Conservation (phyloP, 2,329 filamentous ascomycete genomes). For the Scytalidium lignicola region DNA sequence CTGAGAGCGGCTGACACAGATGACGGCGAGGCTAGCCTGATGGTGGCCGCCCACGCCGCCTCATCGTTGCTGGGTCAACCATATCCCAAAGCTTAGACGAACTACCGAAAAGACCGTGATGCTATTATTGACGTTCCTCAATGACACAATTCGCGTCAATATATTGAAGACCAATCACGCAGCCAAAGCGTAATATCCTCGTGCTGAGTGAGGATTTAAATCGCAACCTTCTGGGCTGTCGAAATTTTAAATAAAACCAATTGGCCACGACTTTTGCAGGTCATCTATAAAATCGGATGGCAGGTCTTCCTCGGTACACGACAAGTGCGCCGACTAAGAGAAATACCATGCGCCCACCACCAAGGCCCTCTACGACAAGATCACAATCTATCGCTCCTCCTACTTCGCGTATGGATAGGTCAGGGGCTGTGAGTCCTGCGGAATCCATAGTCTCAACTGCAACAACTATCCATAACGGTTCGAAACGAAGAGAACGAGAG, state of each 20-base stretch:
- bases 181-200: not conserved
- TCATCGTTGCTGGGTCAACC: not conserved
- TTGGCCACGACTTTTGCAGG: not conserved
- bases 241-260: not conserved
- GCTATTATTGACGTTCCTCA: not conserved
- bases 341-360: constrained; percentile 45
- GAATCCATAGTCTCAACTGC: constrained; percentile 59
- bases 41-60: not conserved
- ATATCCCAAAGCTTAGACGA: not conserved
- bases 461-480: constrained; percentile 46
- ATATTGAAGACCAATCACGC: not conserved
- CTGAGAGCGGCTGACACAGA: not conserved
- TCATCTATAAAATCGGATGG: constrained; percentile 36
- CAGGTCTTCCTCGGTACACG: constrained; percentile 46
- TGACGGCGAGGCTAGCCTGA: not conserved
- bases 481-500: constrained; percentile 83
- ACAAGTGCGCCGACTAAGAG: constrained; percentile 42
- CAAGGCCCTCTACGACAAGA: constrained; percentile 45
- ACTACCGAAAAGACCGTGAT: not conserved
- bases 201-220: not conserved
- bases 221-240: not conserved
- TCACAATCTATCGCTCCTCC: constrained; percentile 36
- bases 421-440: constrained; percentile 54
- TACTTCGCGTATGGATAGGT: constrained; percentile 18
- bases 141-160: not conserved